Evolutionary conservation across 148 eudicot genomes (phyloP).

Genomic region (Talinum fruticosum): DNA sequence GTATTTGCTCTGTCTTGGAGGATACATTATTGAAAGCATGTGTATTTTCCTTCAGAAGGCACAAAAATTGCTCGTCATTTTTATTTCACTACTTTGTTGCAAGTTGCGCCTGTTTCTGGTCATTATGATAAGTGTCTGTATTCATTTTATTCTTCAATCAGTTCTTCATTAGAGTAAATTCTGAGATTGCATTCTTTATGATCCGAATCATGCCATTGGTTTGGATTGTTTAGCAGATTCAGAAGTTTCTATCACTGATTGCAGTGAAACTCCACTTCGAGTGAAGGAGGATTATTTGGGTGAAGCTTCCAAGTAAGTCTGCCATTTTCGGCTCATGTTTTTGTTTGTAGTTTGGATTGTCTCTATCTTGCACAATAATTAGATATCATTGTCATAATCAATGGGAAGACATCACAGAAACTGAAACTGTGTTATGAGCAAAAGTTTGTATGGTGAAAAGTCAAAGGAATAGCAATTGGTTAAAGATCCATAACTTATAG

Average conservation of each 20-base stretch:
- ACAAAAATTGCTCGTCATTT: not conserved
- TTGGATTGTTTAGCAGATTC: constrained; percentile 21
- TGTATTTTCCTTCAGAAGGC: not conserved
- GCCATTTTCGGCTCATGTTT: constrained; percentile 5
- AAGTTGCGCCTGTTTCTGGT: not conserved
- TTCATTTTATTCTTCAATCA: not conserved
- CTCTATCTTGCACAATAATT: too few species aligned
- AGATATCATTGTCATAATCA: not conserved
- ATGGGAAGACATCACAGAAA: not conserved
- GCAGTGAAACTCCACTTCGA: constrained; percentile 26
- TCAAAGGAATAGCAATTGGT: not conserved
- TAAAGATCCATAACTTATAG: too few species aligned
- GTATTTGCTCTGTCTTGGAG: not conserved
- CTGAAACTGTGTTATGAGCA: not conserved
- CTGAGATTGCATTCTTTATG: not conserved
- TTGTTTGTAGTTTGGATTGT: not conserved
- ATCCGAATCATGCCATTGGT: constrained; percentile 2
- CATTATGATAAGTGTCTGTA: not conserved
- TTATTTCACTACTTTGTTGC: not conserved
- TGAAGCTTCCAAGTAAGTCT: constrained; percentile 47
- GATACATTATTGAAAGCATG: not conserved
- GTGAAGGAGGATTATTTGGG: constrained; percentile 34
- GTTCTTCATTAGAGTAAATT: not conserved
- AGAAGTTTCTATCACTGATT: constrained; percentile 33
- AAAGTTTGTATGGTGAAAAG: not conserved